Evolutionary conservation across 352 stramenopile species (phyloP), one percentile per base, ranked within the genome.

Genomic region (Phytophthora gonapodyides): DNA sequence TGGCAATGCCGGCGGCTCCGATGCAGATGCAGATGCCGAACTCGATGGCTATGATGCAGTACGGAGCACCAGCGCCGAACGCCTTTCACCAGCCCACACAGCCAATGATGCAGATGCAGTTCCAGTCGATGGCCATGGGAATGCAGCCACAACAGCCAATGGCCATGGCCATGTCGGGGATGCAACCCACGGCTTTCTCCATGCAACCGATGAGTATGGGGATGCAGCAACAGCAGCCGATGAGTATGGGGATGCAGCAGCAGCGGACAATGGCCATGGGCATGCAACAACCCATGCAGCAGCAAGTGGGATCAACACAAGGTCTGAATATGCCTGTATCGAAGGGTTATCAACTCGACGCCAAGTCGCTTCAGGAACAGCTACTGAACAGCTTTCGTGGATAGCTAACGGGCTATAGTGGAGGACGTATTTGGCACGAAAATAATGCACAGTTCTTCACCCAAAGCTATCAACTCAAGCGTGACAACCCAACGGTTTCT

Each of bases 361-460:
- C 59, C 1, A 67, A 68, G 42, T 61, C 58, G 12, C 59, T 68
- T 7, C 64, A 72, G 37, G 57, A 72, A 15, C 64, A 72, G 24
- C 64, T 72, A 21, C 40, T 72, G 6, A 63, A 41, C 46, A 68
- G 31, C 30, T 72, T 64, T 11, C 52, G 36, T 11, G 47, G 58
- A 9, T 72, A 50, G 3, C 24, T 4, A 27, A 27, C 24, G 24
- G 4, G 24, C 3, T 27, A 24, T 24, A 24, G 21, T 24, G 21
- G 21, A 24, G 21, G 21, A 3, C 21, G 21, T 24, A 24, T 24
- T 24, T 24, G 21, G 21, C 3, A 27, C 2, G 2, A 27, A 27
- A 27, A 27, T 27, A 27, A 27, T 27, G 24, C 24, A 27, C 24
- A 27, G 24, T 27, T 27, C 24, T 27, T 27, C 24, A 27, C 24